Evolutionary conservation across 2,329 filamentous ascomycete genomes (phyloP).

Genomic region (Trichocomaceae sp.): DNA sequence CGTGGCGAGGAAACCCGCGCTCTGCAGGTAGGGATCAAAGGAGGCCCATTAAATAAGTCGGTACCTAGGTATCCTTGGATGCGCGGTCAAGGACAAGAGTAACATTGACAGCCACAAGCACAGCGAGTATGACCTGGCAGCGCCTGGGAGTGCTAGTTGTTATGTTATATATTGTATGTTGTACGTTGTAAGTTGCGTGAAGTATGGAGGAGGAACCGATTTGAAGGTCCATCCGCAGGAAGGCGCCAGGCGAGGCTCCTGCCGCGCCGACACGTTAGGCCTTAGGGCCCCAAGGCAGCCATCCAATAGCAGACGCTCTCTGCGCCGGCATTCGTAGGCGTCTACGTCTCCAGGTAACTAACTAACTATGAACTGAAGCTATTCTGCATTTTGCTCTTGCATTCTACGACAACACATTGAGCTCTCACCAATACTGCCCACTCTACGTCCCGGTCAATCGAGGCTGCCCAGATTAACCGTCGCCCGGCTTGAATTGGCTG

Average conservation of each 20-base stretch:
- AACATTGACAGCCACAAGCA: background rate
- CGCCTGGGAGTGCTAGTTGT: background rate
- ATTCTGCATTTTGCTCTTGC: too few species aligned
- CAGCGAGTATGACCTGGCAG: background rate
- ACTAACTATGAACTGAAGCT: constrained; percentile 5
- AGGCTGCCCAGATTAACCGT: background rate
- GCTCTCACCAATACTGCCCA: background rate
- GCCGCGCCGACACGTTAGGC: too few species aligned
- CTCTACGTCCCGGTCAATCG: background rate
- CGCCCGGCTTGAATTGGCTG: background rate
- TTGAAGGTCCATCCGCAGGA: too few species aligned
- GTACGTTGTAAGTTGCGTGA: too few species aligned
- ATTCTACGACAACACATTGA: background rate
- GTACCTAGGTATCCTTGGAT: background rate
- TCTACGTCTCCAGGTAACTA: constrained; percentile 4
- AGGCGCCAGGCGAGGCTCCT: too few species aligned
- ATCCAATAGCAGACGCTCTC: constrained; percentile 5
- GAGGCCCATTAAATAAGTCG: background rate
- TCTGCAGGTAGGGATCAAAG: background rate
- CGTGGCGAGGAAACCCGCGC: background rate
- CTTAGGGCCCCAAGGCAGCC: too few species aligned
- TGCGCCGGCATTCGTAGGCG: background rate
- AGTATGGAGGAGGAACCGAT: too few species aligned
- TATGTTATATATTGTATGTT: background rate
- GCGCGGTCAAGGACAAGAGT: background rate